Evolutionary conservation across 1,284 basidiomycete genomes (phyloP), one percentile per base, ranked within the genome.

Genomic region (Ceratobasidium theobromae): DNA sequence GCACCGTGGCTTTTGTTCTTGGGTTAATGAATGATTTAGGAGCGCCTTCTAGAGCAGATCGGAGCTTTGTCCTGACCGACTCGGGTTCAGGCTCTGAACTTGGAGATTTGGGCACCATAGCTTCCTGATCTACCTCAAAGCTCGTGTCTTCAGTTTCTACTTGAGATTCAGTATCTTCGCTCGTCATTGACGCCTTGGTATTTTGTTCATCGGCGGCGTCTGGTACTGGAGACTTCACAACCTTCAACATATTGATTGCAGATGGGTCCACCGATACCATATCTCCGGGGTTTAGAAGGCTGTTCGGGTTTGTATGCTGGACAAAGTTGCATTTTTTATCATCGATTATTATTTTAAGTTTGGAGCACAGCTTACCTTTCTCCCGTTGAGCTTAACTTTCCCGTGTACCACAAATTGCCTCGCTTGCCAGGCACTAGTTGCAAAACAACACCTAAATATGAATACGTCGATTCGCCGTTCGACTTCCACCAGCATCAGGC

Each of bases 391-490:
- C 74, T 86, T 79, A 32, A 99, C 94, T 69, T 91, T 83, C 0
- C 95, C 94, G 69, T 95, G 91, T 11, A 95, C 81, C 67, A 99
- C 88, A 71, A 97, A 79, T 66, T 88, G 79, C 71, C 95, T 81
- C 3, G 95, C 95, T 73, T 95, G 88, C 77, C 95, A 98, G 23
- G 96, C 89, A 72, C 89, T 93, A 70, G 88, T 84, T 30, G 91
- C 92, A 73, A 99, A 91, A 77, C 96, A 98, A 68, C 86, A 86
- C 65, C 97, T 81, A 78, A 98, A 98, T 58, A 99, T 80, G 74
- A 95, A 86, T 35, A 93, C 89, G 73, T 99, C 97, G 73, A 99
- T 82, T 73, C 97, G 77, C 71, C 95, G 83, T 81, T 99, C 97
- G n/a, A 98, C 84, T 76, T 96, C 91, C 1, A 83, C 77, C 75